Conservation (phyloP, 352 stramenopile species). For the Pythium pyrilobum region DNA sequence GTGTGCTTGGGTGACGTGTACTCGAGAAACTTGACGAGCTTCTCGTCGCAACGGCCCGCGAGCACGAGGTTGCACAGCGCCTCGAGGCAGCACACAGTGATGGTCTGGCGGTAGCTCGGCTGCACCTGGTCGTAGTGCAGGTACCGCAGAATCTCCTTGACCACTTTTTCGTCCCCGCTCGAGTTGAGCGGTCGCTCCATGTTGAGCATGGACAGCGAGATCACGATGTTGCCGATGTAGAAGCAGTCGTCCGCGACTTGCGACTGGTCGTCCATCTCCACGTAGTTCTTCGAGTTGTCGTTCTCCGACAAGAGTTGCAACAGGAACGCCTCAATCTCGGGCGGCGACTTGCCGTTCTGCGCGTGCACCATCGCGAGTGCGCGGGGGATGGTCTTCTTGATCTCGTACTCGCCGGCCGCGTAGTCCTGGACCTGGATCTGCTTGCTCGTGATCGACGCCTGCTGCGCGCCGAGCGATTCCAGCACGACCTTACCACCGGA, state of each 20-base stretch:
- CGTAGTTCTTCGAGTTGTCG: conserved; percentile 88
- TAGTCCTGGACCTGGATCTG: conserved; percentile 87
- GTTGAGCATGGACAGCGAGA: conserved; percentile 63
- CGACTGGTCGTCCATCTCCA: conserved; percentile 83
- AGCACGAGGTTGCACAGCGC: conserved; percentile 76
- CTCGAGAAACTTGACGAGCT: conserved; percentile 60
- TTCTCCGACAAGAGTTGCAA: conserved; percentile 77
- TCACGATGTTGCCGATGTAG: conserved; percentile 74
- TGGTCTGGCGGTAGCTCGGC: conserved; percentile 75
- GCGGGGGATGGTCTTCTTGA: conserved; percentile 82
- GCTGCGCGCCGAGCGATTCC: conserved; percentile 66
- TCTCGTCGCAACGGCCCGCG: conserved; percentile 58
- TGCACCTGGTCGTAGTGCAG: conserved; percentile 83
- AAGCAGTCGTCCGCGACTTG: conserved; percentile 83
- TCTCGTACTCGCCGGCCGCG: conserved; percentile 79
- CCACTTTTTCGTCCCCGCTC: conserved; percentile 42
- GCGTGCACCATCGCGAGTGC: conserved; percentile 71
- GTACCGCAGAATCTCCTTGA: conserved; percentile 72
- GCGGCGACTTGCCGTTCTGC: conserved; percentile 71
- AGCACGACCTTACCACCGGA: conserved; percentile 81
- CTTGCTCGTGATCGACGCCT: conserved; percentile 78
- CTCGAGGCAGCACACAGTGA: conserved; percentile 79
- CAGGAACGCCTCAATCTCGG: conserved; percentile 76
- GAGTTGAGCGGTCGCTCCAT: conserved; percentile 53
- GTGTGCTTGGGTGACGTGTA: conserved; percentile 71